phyloP scores from a whole-genome alignment of 2,329 filamentous ascomycete species.

The Emergomyces pasteurianus region DNA sequence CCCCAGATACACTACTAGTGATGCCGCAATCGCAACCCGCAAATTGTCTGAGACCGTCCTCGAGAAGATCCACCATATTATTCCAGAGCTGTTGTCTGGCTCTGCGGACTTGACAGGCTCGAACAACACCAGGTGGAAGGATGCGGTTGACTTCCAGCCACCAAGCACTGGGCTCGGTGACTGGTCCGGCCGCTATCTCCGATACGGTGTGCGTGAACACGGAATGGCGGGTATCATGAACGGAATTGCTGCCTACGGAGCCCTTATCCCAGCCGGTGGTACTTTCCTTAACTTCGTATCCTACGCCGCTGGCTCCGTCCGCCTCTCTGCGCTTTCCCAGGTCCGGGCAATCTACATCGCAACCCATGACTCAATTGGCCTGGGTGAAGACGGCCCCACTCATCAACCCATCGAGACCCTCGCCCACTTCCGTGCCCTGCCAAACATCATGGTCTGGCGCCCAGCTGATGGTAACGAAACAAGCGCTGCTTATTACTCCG shows the following conservation, averaged over 20 bases:
- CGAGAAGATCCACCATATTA: conserved; percentile 65
- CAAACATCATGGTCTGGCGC: conserved; percentile 99
- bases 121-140: conserved; percentile 98
- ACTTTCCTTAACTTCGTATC: conserved; percentile 99
- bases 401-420: conserved; percentile 99
- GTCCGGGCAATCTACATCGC: conserved; percentile 89
- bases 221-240: conserved; percentile 43
- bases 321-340: conserved; percentile 84
- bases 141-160: conserved; percentile 93
- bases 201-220: conserved; percentile 42
- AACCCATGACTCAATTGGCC: conserved; percentile 97
- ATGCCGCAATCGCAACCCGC: conserved; percentile 77
- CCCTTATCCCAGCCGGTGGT: conserved; percentile 82
- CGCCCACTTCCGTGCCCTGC: conserved; percentile 94
- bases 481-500: conserved; percentile 92
- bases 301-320: conserved; percentile 89
- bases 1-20: conserved; percentile 77
- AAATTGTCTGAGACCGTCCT: conserved; percentile 95
- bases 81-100: conserved; percentile 89
- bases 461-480: conserved; percentile 98
- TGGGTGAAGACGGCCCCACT: conserved; percentile 95
- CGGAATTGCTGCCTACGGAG: conserved; percentile 90
- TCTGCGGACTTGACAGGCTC: conserved; percentile 97
- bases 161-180: conserved; percentile 74
- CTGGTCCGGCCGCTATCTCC: conserved; percentile 74